Conservation (phyloP, 371 early-diverging fungal species). For the Blyttiomyces sp. region DNA sequence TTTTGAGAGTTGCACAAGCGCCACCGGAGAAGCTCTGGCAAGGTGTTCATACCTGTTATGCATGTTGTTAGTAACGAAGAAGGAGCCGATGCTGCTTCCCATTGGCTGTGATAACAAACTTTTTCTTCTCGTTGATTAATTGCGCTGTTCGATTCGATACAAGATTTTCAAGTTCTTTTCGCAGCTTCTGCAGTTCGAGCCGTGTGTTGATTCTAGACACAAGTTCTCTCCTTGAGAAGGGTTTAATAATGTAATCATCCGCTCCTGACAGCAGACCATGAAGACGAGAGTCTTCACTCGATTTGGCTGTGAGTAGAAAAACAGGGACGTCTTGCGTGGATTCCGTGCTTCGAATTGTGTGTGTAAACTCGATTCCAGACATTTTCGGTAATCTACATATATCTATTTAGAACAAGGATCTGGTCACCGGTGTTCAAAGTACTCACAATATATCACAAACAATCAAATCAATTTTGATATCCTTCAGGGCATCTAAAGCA, state of each 20-base stretch:
- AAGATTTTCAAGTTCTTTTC: constrained; percentile 17
- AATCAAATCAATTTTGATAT: constrained; percentile 19
- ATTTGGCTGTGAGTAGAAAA: constrained; percentile 47
- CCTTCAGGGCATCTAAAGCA: constrained; percentile 35
- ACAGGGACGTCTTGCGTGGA: constrained; percentile 41
- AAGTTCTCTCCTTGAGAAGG: constrained; percentile 48
- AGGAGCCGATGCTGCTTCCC: too few species aligned
- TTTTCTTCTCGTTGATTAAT: background rate
- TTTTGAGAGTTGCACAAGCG: background rate
- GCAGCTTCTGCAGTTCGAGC: constrained; percentile 16
- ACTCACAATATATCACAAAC: constrained; percentile 15
- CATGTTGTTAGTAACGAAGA: too few species aligned
- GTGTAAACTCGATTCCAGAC: constrained; percentile 46
- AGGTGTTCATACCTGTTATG: constrained; percentile 3
- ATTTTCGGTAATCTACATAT: constrained; percentile 54
- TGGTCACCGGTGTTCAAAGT: background rate
- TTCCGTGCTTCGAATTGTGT: constrained; percentile 28
- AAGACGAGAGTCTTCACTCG: constrained; percentile 47
- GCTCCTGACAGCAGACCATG: constrained; percentile 47
- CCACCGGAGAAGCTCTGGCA: constrained; percentile 5
- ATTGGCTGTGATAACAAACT: background rate
- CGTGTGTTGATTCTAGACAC: constrained; percentile 47
- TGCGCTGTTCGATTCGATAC: background rate
- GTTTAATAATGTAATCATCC: constrained; percentile 47
- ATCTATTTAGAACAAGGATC: background rate